phyloP scores from a whole-genome alignment of 495 filamentous ascomycete species.

The Aspergillus conjunctus region DNA sequence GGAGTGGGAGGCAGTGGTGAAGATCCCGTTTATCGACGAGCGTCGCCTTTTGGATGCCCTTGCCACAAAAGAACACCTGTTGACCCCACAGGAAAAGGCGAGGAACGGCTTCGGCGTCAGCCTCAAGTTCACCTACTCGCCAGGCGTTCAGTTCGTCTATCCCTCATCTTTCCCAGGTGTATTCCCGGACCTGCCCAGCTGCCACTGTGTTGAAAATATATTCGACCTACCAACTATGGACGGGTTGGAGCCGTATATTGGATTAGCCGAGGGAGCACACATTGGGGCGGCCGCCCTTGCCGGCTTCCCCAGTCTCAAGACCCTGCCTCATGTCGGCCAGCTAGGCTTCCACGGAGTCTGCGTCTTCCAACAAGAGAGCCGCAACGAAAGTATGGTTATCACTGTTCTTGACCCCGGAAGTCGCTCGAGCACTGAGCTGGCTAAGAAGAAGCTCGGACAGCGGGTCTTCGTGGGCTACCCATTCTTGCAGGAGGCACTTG shows the following conservation, averaged over 20 bases:
- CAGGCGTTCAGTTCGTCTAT: conserved; percentile 75
- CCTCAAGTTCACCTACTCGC: conserved; percentile 87
- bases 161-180: conserved; percentile 84
- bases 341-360: conserved; percentile 89
- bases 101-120: conserved; percentile 91
- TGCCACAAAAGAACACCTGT: conserved; percentile 73
- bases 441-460: conserved; percentile 78
- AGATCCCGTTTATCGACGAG: conserved; percentile 98
- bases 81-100: conserved; percentile 73
- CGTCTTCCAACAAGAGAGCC: conserved; percentile 96
- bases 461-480: conserved; percentile 93
- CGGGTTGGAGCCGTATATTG: conserved; percentile 81
- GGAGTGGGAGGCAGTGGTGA: conserved; percentile 99
- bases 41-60: conserved; percentile 80
- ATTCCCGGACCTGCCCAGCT: conserved; percentile 86
- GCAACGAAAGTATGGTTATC: conserved; percentile 95
- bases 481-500: conserved; percentile 91
- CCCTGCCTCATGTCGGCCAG: conserved; percentile 73
- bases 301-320: conserved; percentile 88
- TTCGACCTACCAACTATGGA: conserved; percentile 94
- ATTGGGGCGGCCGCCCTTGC: conserved; percentile 80
- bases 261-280: conserved; percentile 84
- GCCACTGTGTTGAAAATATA: conserved; percentile 89
- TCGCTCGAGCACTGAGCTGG: conserved; percentile 67
- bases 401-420: conserved; percentile 74